Conservation (phyloP, 768 basidiomycete species). For the Fibroporia radiculosa region DNA sequence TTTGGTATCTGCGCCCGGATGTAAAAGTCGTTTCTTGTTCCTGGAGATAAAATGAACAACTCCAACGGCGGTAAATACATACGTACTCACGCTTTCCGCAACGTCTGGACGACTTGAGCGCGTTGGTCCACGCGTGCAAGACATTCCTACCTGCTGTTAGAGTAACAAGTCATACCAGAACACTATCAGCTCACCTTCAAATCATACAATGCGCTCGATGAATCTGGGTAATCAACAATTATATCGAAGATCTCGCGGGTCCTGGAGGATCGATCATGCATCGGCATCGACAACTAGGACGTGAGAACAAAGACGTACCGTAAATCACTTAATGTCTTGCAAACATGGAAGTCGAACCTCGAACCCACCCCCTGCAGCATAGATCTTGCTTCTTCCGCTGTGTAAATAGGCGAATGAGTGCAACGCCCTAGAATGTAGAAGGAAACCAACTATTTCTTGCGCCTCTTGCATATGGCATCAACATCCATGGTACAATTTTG, state of each 20-base stretch:
- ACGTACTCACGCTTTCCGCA: conserved; percentile 76
- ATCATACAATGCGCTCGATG: conserved; percentile 77
- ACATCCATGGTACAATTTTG: conserved; percentile 80
- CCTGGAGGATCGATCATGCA: conserved; percentile 26
- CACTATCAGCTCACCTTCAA: conserved; percentile 47
- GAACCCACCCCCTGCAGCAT: conserved; percentile 74
- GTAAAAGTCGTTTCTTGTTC: conserved; percentile 80
- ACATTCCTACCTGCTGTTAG: conserved; percentile 48
- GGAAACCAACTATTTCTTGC: conserved; percentile 43
- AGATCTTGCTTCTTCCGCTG: conserved; percentile 63
- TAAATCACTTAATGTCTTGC: conserved; percentile 83
- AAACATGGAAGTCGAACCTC: conserved; percentile 87
- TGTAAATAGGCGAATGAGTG: background rate
- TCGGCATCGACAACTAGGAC: too few species aligned
- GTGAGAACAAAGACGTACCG: conserved; percentile 38
- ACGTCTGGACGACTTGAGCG: conserved; percentile 59
- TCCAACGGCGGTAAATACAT: too few species aligned
- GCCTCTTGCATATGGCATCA: conserved; percentile 67
- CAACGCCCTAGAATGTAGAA: background rate
- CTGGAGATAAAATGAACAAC: conserved; percentile 29
- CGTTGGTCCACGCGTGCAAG: conserved; percentile 77
- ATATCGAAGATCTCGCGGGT: conserved; percentile 91
- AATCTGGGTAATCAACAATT: conserved; percentile 90
- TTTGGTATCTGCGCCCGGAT: conserved; percentile 93
- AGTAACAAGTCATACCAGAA: background rate